Evolutionary conservation across 1,139 yeast genomes (phyloP).

Genomic region (Arxiozyma slooffiae): DNA sequence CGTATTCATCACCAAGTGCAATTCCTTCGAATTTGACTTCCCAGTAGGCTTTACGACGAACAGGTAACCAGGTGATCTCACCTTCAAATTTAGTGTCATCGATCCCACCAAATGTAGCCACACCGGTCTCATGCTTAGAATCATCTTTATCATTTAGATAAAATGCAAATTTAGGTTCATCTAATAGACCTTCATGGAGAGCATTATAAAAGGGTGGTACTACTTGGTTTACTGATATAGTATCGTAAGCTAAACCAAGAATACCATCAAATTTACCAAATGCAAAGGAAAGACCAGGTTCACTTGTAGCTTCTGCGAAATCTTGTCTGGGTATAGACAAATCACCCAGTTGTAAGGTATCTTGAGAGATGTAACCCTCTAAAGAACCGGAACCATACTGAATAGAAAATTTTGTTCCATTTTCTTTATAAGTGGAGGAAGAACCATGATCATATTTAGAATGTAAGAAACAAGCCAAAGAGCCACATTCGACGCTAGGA

Average conservation of each 20-base stretch:
- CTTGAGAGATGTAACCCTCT: conserved; percentile 86
- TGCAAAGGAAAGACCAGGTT: conserved; percentile 96
- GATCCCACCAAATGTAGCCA: conserved; percentile 89
- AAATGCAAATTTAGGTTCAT: conserved; percentile 77
- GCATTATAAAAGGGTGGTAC: conserved; percentile 95
- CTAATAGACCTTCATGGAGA: conserved; percentile 66
- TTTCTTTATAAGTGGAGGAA: conserved; percentile 71
- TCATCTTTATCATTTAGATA: conserved; percentile 72
- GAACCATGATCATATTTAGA: conserved; percentile 73
- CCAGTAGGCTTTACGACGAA: conserved; percentile 99
- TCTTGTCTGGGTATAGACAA: conserved; percentile 77
- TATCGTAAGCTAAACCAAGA: conserved; percentile 84
- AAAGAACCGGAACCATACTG: conserved; percentile 88
- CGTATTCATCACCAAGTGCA: conserved; percentile 84
- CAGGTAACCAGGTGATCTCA: conserved; percentile 86
- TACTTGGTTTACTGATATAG: conserved; percentile 76
- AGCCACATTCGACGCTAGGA: conserved; percentile 78
- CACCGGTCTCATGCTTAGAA: conserved; percentile 65
- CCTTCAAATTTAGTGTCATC: conserved; percentile 70
- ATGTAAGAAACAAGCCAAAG: conserved; percentile 92
- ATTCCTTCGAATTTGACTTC: conserved; percentile 88
- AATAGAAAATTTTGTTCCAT: conserved; percentile 77
- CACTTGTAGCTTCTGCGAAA: conserved; percentile 93
- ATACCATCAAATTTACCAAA: conserved; percentile 98
- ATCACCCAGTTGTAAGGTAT: conserved; percentile 70